Evolutionary conservation across 805 yeast species (phyloP), one percentile per base, ranked within the genome.

Genomic region (Kazachstania kunashirensis): DNA sequence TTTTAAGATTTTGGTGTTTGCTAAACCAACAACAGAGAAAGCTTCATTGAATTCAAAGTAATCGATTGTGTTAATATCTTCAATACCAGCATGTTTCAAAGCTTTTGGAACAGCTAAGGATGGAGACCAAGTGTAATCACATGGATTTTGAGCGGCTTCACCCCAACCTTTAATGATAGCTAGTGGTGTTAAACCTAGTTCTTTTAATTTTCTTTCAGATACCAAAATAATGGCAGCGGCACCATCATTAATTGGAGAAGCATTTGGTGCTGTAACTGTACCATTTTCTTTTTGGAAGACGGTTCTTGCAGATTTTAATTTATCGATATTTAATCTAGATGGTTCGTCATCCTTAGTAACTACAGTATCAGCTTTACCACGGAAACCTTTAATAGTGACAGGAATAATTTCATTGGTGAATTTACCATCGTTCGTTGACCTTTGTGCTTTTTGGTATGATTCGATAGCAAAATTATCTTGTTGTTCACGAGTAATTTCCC

Each of bases 31-130:
- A 40, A 85, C 97, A 11, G 96, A 76, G 67, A 92, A 92, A 12
- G 98, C 98, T 70, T 92, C 98, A 66, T 92, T 92, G 65, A 92
- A 80, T 71, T 92, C 99, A 55, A 77, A 92, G 65, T 68, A 89
- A 64, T 88, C 96, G 46, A 92, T 76, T 41, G 84, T 78, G 38
- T 72, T 72, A 35, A 71, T 53, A 32, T 53, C 53, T 11, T 70
- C 41, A 34, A 88, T 53, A 34, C 77, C 73, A 29, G 96, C 95
- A 55, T 79, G 92, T 64, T 84, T 81, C 55, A 92, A 70, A 27
- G 96, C 97, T 71, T 88, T 89, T 66, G 96, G 96, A 52, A 89
- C 77, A 37, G 98, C 96, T 57, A 86, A 69, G 24, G 95, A 67
- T 47, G 99, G 98, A 21, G 97, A 86, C 64, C 92, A 82, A 38